Base-by-base conservation (phyloP, 768 basidiomycete genomes). In the Hypholoma fasciculare region DNA sequence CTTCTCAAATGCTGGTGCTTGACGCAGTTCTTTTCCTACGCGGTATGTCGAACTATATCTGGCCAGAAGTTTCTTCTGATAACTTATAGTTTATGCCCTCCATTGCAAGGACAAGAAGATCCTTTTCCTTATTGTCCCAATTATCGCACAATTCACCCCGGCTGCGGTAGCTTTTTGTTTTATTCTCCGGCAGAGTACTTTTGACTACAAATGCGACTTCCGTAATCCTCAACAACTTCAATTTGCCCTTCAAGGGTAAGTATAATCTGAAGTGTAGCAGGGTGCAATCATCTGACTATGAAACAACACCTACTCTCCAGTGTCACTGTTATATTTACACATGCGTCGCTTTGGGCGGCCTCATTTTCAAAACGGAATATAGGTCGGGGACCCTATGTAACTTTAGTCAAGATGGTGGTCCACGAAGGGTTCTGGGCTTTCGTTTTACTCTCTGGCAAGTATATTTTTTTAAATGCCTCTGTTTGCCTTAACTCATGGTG, bases 371-470 rank as follows among this genome's bases (percentile, higher is more conserved):
- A 47, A 43, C 43, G 54, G 2, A 54, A 54, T 38, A 34, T 47
- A 12, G 54, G 43, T 6, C 43, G 54, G 6, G 54, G 54, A 1
- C 54, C 54, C 38, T 54, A 38, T 23, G 37, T 34, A 5, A 13
- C 46, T 4, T 13, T 54, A 4, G 54, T 54, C 20, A 54, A 23
- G 19, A 13, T 54, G 9, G 54, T 54, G 6, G 34, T 54, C 8
- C 54, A 54, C 20, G 54, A 54, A 54, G 54, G 54, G 5, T 34
- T 54, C n/a, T 54, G 54, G 44, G 44, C 44, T 14, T 54, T 54
- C 20, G 37, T 42, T 5, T 26, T 54, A 12, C 54, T 54, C 17
- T n/a, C 47, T 9, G 54, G 54, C 46, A 34, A 30, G 53, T 20
- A 7, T 4, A 48, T 19, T 42, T 7, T 13, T 47, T 14, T 14